Conservation (phyloP, 2,329 filamentous ascomycete species). For the Sporothrix phasma region DNA sequence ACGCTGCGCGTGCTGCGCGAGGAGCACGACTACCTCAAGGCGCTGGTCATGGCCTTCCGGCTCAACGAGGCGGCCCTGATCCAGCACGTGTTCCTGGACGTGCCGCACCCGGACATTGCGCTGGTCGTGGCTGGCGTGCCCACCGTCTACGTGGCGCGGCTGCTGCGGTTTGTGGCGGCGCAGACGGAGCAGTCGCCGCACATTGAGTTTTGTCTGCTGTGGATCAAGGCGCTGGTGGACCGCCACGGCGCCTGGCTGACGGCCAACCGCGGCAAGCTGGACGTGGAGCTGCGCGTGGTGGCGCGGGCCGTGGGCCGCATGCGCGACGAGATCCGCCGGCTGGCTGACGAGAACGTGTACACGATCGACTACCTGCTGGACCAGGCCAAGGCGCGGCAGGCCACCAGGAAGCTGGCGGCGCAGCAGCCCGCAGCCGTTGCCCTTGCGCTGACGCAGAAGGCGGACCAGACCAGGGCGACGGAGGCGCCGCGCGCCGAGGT, state of each 20-base stretch:
- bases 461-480: neutral
- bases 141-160: slow-evolving; percentile 71
- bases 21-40: slow-evolving; percentile 77
- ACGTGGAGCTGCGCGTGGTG: slow-evolving; percentile 74
- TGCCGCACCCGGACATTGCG: slow-evolving; percentile 63
- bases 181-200: slow-evolving; percentile 86
- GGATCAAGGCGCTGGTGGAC: slow-evolving; percentile 76
- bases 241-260: slow-evolving; percentile 79
- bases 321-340: slow-evolving; percentile 67
- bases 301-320: slow-evolving; percentile 72
- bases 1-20: slow-evolving; percentile 59
- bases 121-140: slow-evolving; percentile 74
- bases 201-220: slow-evolving; percentile 87
- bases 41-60: slow-evolving; percentile 92
- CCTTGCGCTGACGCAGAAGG: neutral
- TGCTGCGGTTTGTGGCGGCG: slow-evolving; percentile 78
- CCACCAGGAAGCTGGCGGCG: slow-evolving; percentile 17
- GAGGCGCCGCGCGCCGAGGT: neutral
- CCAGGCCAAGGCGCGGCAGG: slow-evolving; percentile 31
- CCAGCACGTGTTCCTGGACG: slow-evolving; percentile 73
- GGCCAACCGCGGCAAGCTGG: slow-evolving; percentile 67
- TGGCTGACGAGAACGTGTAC: slow-evolving; percentile 84
- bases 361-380: slow-evolving; percentile 71
- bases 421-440: neutral
- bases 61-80: slow-evolving; percentile 79